phyloP scores from a whole-genome alignment of 2,329 filamentous ascomycete species.

The Hypoxylon rubiginosum region DNA sequence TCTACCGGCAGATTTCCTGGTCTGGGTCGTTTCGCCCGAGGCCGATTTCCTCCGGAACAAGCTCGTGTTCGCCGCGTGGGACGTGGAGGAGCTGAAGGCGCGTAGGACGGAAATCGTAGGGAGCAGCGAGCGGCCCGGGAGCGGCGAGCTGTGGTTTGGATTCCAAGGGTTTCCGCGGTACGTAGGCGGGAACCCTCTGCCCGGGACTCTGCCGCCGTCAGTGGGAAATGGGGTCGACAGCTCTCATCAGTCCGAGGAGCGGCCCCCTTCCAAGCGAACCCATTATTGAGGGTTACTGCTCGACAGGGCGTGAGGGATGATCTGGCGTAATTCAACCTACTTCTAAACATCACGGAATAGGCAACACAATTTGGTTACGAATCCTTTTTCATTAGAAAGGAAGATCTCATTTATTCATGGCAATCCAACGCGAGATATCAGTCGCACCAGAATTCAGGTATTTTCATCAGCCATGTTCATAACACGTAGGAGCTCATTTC shows the following conservation, averaged over 20 bases:
- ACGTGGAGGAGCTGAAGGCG: conserved; percentile 31
- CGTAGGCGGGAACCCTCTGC: conserved; percentile 19
- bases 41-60: conserved; percentile 24
- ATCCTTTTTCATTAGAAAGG: neutral
- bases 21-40: conserved; percentile 31
- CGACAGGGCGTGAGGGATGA: neutral
- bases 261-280: neutral
- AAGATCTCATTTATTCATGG: neutral
- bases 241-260: neutral
- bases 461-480: conserved; percentile 35
- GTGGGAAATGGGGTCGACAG: neutral
- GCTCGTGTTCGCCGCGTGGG: conserved; percentile 32
- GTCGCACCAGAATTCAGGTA: conserved; percentile 16
- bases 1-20: conserved; percentile 25
- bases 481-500: conserved; percentile 26
- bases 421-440: neutral
- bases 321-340: neutral
- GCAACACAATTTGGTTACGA: neutral
- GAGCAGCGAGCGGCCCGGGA: conserved; percentile 18
- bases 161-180: conserved; percentile 28
- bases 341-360: neutral
- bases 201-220: neutral
- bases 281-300: neutral
- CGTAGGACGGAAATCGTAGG: conserved; percentile 26
- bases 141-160: conserved; percentile 26